phyloP scores from a whole-genome alignment of 192 early-diverging fungal genomes.

The Ambispora gerdemannii region DNA sequence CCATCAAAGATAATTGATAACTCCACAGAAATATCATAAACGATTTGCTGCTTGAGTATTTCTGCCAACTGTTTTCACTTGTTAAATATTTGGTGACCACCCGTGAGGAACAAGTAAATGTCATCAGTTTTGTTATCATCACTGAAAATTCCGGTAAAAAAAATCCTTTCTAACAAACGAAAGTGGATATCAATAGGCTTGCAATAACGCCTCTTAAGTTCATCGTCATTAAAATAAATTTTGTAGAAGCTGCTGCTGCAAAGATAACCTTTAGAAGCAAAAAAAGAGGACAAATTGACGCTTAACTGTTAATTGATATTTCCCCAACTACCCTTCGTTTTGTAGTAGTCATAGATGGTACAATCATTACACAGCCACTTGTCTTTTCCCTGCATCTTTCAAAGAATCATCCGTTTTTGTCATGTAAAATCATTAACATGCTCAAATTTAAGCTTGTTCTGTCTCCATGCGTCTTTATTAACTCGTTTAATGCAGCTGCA shows the following conservation, averaged over 20 bases:
- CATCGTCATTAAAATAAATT: background rate
- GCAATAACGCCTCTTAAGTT: constrained; percentile 26
- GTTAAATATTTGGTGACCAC: constrained; percentile 12
- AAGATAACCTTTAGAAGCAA: constrained; percentile 6
- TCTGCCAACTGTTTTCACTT: background rate
- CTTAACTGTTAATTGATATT: background rate
- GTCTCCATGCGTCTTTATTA: constrained; percentile 7
- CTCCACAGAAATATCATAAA: constrained; percentile 26
- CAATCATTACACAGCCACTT: constrained; percentile 2
- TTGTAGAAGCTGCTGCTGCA: background rate
- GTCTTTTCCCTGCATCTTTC: background rate
- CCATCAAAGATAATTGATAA: constrained; percentile 27
- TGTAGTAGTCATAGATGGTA: constrained; percentile 20
- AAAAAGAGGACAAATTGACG: constrained; percentile 7
- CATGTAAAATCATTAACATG: constrained; percentile 15
- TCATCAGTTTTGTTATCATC: constrained; percentile 17
- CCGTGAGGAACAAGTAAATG: constrained; percentile 12
- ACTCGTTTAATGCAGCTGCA: constrained; percentile 10
- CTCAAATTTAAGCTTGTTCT: constrained; percentile 19
- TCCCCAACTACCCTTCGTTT: constrained; percentile 18
- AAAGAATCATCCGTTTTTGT: constrained; percentile 7
- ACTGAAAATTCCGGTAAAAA: constrained; percentile 5
- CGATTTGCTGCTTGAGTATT: constrained; percentile 16
- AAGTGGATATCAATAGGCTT: constrained; percentile 25
- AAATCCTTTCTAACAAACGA: constrained; percentile 23